These are phyloP conservation scores for Pseudocercospora musae DNA, from an alignment of 2,329 filamentous ascomycete genomes.

Conservation along the genomic window DNA sequence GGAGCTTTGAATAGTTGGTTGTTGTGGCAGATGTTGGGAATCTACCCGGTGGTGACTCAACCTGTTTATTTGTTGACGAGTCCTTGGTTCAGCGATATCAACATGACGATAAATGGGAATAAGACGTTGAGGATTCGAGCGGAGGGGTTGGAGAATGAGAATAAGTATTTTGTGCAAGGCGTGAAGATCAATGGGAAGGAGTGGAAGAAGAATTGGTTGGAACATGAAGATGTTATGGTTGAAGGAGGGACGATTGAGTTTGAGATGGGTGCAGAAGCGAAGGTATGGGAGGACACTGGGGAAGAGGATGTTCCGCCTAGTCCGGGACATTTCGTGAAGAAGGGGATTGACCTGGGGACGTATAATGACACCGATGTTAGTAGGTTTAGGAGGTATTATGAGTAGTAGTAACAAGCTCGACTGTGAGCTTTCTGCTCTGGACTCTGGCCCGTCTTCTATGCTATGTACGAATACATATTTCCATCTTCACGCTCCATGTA, in stretches of 20 bases:
- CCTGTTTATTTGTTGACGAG: slow-evolving; percentile 35
- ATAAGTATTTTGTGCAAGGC: slow-evolving; percentile 52
- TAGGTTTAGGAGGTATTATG: not conserved
- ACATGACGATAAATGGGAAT: slow-evolving; percentile 32
- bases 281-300: slow-evolving; percentile 43
- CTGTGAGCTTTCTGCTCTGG: not conserved
- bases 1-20: slow-evolving; percentile 34
- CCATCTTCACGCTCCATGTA: slow-evolving; percentile 78
- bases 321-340: slow-evolving; percentile 39
- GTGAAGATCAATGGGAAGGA: slow-evolving; percentile 52
- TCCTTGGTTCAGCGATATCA: slow-evolving; percentile 30
- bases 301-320: slow-evolving; percentile 49
- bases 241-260: slow-evolving; percentile 51
- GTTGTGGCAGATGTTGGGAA: slow-evolving; percentile 35
- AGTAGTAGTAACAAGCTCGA: not conserved
- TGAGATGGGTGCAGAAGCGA: slow-evolving; percentile 41
- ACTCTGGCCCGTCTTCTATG: slow-evolving; percentile 28
- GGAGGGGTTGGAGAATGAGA: slow-evolving; percentile 39
- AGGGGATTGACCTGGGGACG: not conserved
- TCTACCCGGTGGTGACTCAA: slow-evolving; percentile 35
- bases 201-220: slow-evolving; percentile 56
- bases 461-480: slow-evolving; percentile 51
- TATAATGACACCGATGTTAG: not conserved
- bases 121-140: slow-evolving; percentile 48
- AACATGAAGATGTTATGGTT: slow-evolving; percentile 49